These are phyloP conservation scores for Kwoniella sp. DNA, from an alignment of 768 basidiomycete genomes.

Conservation along the genomic window DNA sequence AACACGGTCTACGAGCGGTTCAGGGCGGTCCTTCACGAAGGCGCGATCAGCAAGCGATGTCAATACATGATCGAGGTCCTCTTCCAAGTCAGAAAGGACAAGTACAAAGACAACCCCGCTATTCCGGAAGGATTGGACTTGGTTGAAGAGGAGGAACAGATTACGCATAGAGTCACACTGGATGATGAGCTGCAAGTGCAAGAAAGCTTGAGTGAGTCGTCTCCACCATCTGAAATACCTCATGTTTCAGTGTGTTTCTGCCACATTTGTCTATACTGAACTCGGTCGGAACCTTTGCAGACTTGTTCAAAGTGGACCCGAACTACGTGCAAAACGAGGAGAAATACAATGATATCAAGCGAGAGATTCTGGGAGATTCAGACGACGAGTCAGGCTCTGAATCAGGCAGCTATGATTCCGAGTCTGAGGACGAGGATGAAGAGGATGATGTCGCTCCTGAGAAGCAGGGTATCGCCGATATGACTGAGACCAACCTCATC, in stretches of 20 bases:
- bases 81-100: constrained; percentile 98
- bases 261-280: background rate
- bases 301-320: constrained; percentile 93
- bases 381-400: constrained; percentile 62
- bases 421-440: constrained; percentile 67
- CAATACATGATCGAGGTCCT: constrained; percentile 99
- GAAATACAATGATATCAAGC: constrained; percentile 86
- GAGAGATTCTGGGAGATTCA: constrained; percentile 84
- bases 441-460: constrained; percentile 63
- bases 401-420: constrained; percentile 60
- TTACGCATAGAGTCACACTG: constrained; percentile 87
- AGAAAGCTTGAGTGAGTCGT: constrained; percentile 80
- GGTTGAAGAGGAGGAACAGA: constrained; percentile 97
- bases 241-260: constrained; percentile 17
- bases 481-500: constrained; percentile 91
- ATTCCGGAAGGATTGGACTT: constrained; percentile 91
- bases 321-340: constrained; percentile 88
- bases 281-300: constrained; percentile 57
- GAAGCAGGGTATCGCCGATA: constrained; percentile 88
- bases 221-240: background rate
- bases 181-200: constrained; percentile 93
- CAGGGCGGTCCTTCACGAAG: constrained; percentile 94
- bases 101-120: constrained; percentile 97
- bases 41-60: constrained; percentile 88
- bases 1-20: constrained; percentile 95